A percentile compares a stretch with the other conserved stretches of the same genome.
Evolutionary conservation across 768 basidiomycete genomes (phyloP).

Genomic region (Russula sp.): DNA sequence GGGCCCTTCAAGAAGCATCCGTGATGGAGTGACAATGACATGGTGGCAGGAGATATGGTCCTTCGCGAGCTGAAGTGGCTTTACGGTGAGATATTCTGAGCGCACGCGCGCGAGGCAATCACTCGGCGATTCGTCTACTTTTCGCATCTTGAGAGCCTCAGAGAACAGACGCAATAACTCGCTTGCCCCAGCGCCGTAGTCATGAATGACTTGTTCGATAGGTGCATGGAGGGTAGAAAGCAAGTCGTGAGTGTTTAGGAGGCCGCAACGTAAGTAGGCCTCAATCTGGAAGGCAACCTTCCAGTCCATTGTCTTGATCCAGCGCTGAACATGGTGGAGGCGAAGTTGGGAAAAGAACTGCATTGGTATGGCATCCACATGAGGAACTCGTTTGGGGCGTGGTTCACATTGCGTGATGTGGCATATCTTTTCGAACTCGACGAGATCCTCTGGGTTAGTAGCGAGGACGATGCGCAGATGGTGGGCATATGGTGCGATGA

Average conservation of each 20-base stretch:
- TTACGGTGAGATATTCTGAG: background rate
- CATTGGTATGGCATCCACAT: constrained; percentile 46
- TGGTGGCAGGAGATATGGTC: background rate
- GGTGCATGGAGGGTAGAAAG: constrained; percentile 36
- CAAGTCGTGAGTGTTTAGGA: constrained; percentile 56
- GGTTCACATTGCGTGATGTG: constrained; percentile 39
- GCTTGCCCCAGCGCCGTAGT: constrained; percentile 32
- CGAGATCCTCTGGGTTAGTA: constrained; percentile 39
- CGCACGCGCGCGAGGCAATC: background rate
- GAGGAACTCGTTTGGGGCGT: constrained; percentile 25
- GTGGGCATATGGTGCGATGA: constrained; percentile 62
- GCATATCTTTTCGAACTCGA: constrained; percentile 51
- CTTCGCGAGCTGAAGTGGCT: background rate
- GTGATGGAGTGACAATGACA: background rate
- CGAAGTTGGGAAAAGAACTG: constrained; percentile 46
- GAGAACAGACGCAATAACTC: constrained; percentile 30
- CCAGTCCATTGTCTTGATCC: constrained; percentile 50
- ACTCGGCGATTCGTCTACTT: background rate
- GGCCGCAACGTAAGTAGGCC: constrained; percentile 54
- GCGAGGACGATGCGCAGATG: constrained; percentile 60
- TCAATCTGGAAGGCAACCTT: constrained; percentile 71
- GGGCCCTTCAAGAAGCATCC: constrained; percentile 40
- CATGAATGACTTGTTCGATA: constrained; percentile 39
- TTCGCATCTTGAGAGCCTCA: background rate
- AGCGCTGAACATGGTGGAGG: constrained; percentile 41